A percentile compares a stretch with the other conserved stretches of the same genome.
Conservation (phyloP, 139 green algal genomes). For the Coelastrella sp. region DNA sequence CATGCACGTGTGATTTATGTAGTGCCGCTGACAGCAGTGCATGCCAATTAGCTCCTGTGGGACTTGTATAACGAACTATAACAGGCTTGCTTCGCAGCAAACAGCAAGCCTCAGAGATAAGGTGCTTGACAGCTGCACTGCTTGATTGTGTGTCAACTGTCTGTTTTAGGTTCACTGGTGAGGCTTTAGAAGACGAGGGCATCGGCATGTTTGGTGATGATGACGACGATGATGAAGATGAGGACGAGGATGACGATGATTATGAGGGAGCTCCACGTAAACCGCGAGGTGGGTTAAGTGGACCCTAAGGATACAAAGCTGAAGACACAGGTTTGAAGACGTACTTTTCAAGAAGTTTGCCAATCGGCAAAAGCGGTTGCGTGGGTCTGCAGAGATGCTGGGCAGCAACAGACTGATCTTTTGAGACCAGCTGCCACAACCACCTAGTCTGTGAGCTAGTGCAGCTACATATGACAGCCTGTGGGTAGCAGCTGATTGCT, state of each 20-base stretch:
- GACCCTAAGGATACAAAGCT: background rate
- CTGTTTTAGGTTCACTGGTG: constrained; percentile 90
- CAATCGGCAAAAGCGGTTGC: background rate
- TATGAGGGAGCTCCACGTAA: constrained; percentile 9
- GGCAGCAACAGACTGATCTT: too few relatives aligned
- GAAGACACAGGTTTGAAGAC: background rate
- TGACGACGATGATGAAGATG: constrained; percentile 81
- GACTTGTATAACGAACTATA: too few relatives aligned
- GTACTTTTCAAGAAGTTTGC: background rate
- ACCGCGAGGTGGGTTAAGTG: constrained; percentile 40
- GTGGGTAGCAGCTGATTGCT: too few relatives aligned
- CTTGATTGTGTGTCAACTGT: background rate
- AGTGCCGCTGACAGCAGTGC: too few relatives aligned
- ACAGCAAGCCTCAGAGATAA: background rate
- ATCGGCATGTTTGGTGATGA: constrained; percentile 61
- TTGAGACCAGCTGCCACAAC: too few relatives aligned
- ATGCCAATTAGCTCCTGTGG: too few relatives aligned
- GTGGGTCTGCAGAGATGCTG: too few relatives aligned
- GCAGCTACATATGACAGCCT: too few relatives aligned
- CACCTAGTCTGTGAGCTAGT: too few relatives aligned
- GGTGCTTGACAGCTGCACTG: background rate
- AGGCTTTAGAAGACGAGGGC: constrained; percentile 83
- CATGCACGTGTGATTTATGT: too few relatives aligned
- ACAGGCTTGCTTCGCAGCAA: too few relatives aligned
- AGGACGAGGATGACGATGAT: constrained; percentile 56